phyloP scores from a whole-genome alignment of 1,139 yeast species.

The Kodamaea sp. region DNA sequence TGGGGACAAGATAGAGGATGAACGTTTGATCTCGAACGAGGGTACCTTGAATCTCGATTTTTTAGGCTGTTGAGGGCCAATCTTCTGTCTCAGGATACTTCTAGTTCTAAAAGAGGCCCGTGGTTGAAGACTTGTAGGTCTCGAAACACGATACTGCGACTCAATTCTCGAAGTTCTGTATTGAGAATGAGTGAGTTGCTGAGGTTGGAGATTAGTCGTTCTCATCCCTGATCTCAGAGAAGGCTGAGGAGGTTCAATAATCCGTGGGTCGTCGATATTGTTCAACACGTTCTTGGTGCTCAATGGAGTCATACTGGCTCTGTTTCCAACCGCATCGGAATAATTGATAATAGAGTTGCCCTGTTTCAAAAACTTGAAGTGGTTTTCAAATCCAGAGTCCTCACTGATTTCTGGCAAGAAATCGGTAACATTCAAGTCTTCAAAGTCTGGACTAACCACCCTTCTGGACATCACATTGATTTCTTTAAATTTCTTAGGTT shows the following conservation, averaged over 20 bases:
- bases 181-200: slow-evolving; percentile 5
- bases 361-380: slow-evolving; percentile 31
- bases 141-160: slow-evolving; percentile 6
- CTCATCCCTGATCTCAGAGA: slow-evolving; percentile 8
- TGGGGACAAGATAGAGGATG: slow-evolving; percentile 38
- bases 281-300: slow-evolving; percentile 32
- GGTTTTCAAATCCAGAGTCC: slow-evolving; percentile 49
- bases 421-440: slow-evolving; percentile 40
- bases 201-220: slow-evolving; percentile 8
- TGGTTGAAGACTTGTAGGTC: slow-evolving; percentile 8
- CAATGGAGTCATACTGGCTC: slow-evolving; percentile 29
- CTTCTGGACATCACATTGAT: slow-evolving; percentile 47
- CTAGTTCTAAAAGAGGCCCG: slow-evolving; percentile 3
- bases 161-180: slow-evolving; percentile 1
- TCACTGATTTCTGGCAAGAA: slow-evolving; percentile 49
- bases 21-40: slow-evolving; percentile 44
- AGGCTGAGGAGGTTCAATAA: slow-evolving; percentile 26
- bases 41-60: slow-evolving; percentile 44
- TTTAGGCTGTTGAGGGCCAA: slow-evolving; percentile 3
- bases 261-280: slow-evolving; percentile 22
- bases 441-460: slow-evolving; percentile 41
- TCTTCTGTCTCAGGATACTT: slow-evolving; percentile 7
- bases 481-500: slow-evolving; percentile 40
- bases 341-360: slow-evolving; percentile 20
- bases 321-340: slow-evolving; percentile 22